Evolutionary conservation across 352 stramenopile genomes (phyloP), one percentile per base, ranked within the genome.

Genomic region (Stephanocyclus meneghinianus): DNA sequence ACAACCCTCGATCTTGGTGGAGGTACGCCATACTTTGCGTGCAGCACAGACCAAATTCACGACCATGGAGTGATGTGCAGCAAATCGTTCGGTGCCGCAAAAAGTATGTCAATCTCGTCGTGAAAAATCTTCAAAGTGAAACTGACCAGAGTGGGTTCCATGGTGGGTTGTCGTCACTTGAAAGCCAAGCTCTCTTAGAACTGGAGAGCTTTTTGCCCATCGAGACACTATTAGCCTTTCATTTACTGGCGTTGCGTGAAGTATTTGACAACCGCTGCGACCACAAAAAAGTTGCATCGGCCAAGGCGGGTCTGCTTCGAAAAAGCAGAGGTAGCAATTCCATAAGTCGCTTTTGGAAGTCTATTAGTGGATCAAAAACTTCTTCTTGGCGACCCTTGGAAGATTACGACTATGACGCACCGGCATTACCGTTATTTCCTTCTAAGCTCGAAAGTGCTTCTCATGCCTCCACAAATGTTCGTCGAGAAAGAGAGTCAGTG

Each of bases 181-280:
- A 93, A 68, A 91, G 83, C 68, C 10, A 71, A 16, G 70, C 74
- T 55, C 64, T 93, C 35, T 44, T 91, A 48, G 55, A 45, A 45
- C 63, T 93, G 10, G 89, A 93, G 66, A 79, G 87, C 78, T 63
- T 90, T 26, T 70, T 93, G 5, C 89, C 89, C 13, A 88, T 93
- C 64, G 89, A 93, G 76, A 82, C 85, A 29, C 66, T 93, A 35
- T 30, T 87, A 29, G 76, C 85, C 32, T 93, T 92, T 73, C 89
- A 93, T 83, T 66, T 93, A 4, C 16, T 91, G 1, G 87, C 89
- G 44, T 77, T 92, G 40, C 75, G 87, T 30, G 78, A 67, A 67
- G 75, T 85, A 32, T 71, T 85, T 72, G 44, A 65, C 2, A 65
- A 59, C 16, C 67, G 74, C 57, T 62, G 47, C 44, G 37, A 21